Percentiles rank a stretch among this genome's conserved stretches.
Evolutionary conservation across 345 rosid species (phyloP).

Genomic region (Crucihimalaya himalaica): DNA sequence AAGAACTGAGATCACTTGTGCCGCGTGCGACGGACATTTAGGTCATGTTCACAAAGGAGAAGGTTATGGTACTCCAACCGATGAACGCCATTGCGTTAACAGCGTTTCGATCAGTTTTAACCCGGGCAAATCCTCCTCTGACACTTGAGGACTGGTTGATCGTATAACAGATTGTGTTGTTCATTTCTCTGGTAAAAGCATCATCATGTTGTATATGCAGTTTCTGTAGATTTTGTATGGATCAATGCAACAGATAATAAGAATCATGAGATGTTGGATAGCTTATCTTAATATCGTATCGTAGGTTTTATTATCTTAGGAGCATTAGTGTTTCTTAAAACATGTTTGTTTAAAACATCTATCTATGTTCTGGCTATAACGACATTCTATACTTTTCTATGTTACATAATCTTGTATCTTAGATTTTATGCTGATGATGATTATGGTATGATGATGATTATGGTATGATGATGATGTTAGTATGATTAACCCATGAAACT

Average conservation of each 20-base stretch:
- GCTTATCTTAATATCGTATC: not conserved
- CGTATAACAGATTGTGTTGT: not conserved
- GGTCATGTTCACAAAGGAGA: conserved; percentile 91
- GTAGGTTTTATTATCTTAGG: not conserved
- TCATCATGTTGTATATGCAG: not conserved
- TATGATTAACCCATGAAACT: too few relatives aligned
- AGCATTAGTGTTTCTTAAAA: not conserved
- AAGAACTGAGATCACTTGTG: conserved; percentile 80
- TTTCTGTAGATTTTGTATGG: not conserved
- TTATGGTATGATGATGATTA: too few relatives aligned
- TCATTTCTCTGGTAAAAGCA: not conserved
- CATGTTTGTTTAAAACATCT: not conserved
- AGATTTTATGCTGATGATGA: too few relatives aligned
- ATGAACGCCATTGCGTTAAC: conserved; percentile 88
- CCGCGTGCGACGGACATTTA: conserved; percentile 85
- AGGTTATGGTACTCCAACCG: conserved; percentile 71
- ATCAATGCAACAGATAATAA: not conserved
- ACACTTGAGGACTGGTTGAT: not conserved
- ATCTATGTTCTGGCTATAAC: not conserved
- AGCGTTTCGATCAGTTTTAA: conserved; percentile 73
- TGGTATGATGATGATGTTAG: too few relatives aligned
- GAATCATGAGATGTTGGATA: not conserved
- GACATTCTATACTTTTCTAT: not conserved
- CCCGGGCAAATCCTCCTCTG: conserved; percentile 1
- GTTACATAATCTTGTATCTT: too few relatives aligned